Evolutionary conservation across 2,329 filamentous ascomycete species (phyloP).

Genomic region (Trichoderma gracile): DNA sequence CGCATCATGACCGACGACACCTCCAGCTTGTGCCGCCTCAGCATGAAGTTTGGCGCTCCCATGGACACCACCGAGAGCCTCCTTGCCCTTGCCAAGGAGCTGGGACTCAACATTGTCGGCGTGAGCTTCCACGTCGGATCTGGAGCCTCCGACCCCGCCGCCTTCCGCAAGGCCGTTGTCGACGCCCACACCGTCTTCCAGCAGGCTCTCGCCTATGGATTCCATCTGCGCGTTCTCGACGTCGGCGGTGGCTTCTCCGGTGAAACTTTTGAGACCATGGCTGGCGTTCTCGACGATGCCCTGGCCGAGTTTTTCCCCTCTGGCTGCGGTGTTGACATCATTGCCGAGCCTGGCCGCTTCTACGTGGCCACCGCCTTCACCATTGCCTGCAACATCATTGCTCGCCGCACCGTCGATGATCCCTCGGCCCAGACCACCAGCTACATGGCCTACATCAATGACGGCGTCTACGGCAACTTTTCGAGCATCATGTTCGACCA

Average conservation of each 20-base stretch:
- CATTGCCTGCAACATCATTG: slow-evolving; percentile 92
- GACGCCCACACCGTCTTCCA: slow-evolving; percentile 90
- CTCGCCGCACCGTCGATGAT: slow-evolving; percentile 82
- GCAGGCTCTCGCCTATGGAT: slow-evolving; percentile 74
- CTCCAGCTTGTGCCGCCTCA: slow-evolving; percentile 88
- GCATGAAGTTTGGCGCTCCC: slow-evolving; percentile 94
- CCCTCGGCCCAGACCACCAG: slow-evolving; percentile 64
- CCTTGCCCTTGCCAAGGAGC: slow-evolving; percentile 73
- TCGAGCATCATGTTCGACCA: slow-evolving; percentile 99
- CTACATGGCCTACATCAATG: slow-evolving; percentile 98
- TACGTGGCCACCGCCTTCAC: slow-evolving; percentile 94
- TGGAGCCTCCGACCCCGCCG: slow-evolving; percentile 87
- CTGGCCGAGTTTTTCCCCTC: slow-evolving; percentile 87
- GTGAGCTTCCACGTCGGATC: slow-evolving; percentile 99
- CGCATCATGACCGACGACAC: slow-evolving; percentile 97
- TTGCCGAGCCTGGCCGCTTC: slow-evolving; percentile 94
- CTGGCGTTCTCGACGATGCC: slow-evolving; percentile 73
- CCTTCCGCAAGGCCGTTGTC: slow-evolving; percentile 86
- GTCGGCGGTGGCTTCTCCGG: slow-evolving; percentile 91
- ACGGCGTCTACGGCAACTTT: slow-evolving; percentile 97
- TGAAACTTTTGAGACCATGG: slow-evolving; percentile 91
- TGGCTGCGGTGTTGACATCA: slow-evolving; percentile 70
- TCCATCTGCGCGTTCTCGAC: slow-evolving; percentile 81
- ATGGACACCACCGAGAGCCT: slow-evolving; percentile 79
- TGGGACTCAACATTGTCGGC: slow-evolving; percentile 88